Base-by-base conservation (phyloP, 179 eudicot species). In the Spinacia oleracea region DNA sequence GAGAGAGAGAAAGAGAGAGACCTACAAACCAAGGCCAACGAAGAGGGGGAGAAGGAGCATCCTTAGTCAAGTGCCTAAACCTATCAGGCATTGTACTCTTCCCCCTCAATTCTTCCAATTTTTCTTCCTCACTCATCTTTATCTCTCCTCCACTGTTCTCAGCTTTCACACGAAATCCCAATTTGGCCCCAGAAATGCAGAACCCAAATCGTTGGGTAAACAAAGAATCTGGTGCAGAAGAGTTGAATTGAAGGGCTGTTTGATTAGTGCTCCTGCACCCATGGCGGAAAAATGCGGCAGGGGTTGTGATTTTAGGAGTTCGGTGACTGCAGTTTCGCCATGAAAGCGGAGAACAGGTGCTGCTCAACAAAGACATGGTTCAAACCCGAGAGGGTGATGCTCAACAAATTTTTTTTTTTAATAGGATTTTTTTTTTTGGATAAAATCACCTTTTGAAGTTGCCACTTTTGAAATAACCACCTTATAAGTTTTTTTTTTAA, bases 21-120 rank as follows among this genome's bases (percentile, higher is more conserved):
- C 98, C 98, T 51, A 93, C 15, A 73, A 92, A 80, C 88, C 85
- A 94, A 87, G 98, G 98, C 91, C 97, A 90, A 25, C 85, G 88
- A 63, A 88, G 84, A 77, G 93, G 89, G 56, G 83, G 84, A 12
- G 85, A 89, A 70, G 97, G 91, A 74, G 74, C 93, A 81, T 90
- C 91, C 71, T 88, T 86, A 34, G 88, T 83, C 84, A 91, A 82
- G 48, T 79, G 69, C 76, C 88, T 84, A 75, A 94, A 92, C 80
- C 92, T 87, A 18, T 89, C 94, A 38, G 98, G 98, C 91, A 90
- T 84, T 3, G 89, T 90, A 72, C 94, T 88, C 73, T 82, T 71
- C n/a, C 92, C 91, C 69, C 96, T 86, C 51, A 85, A 84, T 51
- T 88, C 92, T 66, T 78, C 83, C 74, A 87, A 85, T 23, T 85